phyloP scores from a whole-genome alignment of 495 filamentous ascomycete species.

The Penicillium simplicissimum region DNA sequence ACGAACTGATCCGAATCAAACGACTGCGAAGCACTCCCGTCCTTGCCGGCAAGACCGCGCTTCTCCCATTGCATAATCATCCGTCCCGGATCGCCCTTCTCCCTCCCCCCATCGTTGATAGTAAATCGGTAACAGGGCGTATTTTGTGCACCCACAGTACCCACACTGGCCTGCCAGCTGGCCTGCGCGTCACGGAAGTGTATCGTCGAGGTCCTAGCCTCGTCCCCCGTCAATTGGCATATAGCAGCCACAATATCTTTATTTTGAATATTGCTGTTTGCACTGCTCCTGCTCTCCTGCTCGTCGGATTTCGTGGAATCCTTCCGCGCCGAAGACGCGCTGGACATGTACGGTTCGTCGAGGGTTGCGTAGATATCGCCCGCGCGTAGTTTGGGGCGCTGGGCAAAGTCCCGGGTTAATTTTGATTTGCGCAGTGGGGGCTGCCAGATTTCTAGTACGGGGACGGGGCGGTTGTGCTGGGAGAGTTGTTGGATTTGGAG shows the following conservation, averaged over 20 bases:
- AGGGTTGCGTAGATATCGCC: slow-evolving; percentile 38
- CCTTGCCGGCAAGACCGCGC: neutral
- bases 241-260: slow-evolving; percentile 28
- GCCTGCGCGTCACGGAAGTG: slow-evolving; percentile 25
- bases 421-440: slow-evolving; percentile 35
- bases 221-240: slow-evolving; percentile 10
- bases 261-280: neutral
- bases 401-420: slow-evolving; percentile 23
- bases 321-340: neutral
- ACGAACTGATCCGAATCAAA: slow-evolving; percentile 22
- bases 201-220: slow-evolving; percentile 9
- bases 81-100: slow-evolving; percentile 5
- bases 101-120: slow-evolving; percentile 13
- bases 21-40: neutral
- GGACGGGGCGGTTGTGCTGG: slow-evolving; percentile 28
- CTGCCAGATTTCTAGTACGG: slow-evolving; percentile 42
- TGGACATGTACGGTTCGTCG: slow-evolving; percentile 29
- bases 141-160: slow-evolving; percentile 8
- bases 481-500: slow-evolving; percentile 45
- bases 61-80: slow-evolving; percentile 34
- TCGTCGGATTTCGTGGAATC: slow-evolving; percentile 15
- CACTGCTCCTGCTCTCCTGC: neutral
- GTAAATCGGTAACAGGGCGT: slow-evolving; percentile 25
- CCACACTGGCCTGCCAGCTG: slow-evolving; percentile 20
- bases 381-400: slow-evolving; percentile 28